These are phyloP conservation scores for Aphanomyces invadans DNA, from an alignment of 352 stramenopile species.

Conservation along the genomic window DNA sequence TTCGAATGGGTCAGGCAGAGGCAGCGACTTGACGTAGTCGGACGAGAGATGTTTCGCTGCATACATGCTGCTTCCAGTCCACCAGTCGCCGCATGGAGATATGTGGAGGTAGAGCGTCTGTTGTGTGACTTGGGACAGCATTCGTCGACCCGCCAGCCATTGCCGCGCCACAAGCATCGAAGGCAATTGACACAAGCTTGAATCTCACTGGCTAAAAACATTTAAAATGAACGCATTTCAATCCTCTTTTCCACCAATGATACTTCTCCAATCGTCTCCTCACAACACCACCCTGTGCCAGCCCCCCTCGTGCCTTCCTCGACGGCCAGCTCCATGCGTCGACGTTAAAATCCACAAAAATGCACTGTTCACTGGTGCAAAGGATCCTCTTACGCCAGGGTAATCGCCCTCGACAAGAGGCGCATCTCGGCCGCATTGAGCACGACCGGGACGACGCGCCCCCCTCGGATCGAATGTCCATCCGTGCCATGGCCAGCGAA, in stretches of 20 bases:
- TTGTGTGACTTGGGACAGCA: neutral
- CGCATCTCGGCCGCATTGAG: constrained; percentile 15
- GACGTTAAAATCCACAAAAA: neutral
- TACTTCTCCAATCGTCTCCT: neutral
- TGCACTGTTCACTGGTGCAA: neutral
- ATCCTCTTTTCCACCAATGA: neutral
- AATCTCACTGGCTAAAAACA: too few relatives aligned
- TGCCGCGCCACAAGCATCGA: neutral
- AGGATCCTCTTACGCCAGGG: neutral
- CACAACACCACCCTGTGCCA: too few relatives aligned
- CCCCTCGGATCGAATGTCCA: too few relatives aligned
- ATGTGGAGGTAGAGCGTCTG: constrained; percentile 1
- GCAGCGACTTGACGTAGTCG: constrained; percentile 17
- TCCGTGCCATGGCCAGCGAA: constrained; percentile 1
- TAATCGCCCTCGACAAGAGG: constrained; percentile 1
- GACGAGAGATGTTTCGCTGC: constrained; percentile 17
- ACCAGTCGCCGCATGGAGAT: constrained; percentile 22
- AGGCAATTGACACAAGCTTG: too few relatives aligned
- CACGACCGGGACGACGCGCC: neutral
- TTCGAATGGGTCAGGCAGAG: neutral
- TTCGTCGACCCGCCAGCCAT: neutral
- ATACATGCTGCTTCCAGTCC: constrained; percentile 16
- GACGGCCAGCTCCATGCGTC: neutral
- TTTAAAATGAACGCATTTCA: too few relatives aligned
- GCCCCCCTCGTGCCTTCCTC: too few relatives aligned